Evolutionary conservation across 1,284 basidiomycete genomes (phyloP).

Genomic region (Chalciporus sp.): DNA sequence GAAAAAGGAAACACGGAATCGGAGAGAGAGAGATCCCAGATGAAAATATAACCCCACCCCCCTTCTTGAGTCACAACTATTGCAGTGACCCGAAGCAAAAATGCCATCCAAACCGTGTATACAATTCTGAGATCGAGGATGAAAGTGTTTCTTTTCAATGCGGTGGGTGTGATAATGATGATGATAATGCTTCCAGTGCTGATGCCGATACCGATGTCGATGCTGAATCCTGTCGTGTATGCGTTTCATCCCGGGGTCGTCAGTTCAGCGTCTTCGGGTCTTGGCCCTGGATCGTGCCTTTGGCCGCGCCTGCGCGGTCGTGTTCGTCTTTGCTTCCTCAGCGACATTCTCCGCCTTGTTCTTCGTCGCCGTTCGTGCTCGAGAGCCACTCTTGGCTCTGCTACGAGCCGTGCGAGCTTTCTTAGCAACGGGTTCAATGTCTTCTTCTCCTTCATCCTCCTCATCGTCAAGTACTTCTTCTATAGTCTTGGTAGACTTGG

Average conservation of each 20-base stretch:
- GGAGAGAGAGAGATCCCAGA: constrained; percentile 8
- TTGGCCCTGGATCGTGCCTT: constrained; percentile 35
- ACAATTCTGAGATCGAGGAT: constrained; percentile 29
- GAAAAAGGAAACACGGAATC: constrained; percentile 6
- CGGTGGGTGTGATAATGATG: constrained; percentile 10
- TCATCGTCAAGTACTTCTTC: constrained; percentile 12
- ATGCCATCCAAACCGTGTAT: constrained; percentile 15
- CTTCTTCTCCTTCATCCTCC: constrained; percentile 20
- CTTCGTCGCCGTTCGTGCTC: constrained; percentile 21
- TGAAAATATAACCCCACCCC: constrained; percentile 19
- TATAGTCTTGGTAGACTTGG: constrained; percentile 15
- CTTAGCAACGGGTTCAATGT: constrained; percentile 19
- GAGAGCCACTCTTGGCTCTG: constrained; percentile 28
- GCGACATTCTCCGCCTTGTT: constrained; percentile 14
- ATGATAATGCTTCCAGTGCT: constrained; percentile 22
- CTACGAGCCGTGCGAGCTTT: constrained; percentile 20
- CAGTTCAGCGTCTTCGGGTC: constrained; percentile 32
- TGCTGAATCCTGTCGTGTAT: constrained; percentile 9
- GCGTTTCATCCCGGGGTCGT: constrained; percentile 6
- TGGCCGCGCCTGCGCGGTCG: constrained; percentile 28
- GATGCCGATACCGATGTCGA: constrained; percentile 14
- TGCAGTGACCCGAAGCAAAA: constrained; percentile 5
- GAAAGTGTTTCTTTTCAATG: constrained; percentile 25
- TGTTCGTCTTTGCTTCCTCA: constrained; percentile 20
- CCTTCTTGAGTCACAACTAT: constrained; percentile 11